Percentiles rank a stretch among this genome's conserved stretches.
These are phyloP conservation scores for Russula compacta DNA, from an alignment of 768 basidiomycete genomes.

Conservation along the genomic window DNA sequence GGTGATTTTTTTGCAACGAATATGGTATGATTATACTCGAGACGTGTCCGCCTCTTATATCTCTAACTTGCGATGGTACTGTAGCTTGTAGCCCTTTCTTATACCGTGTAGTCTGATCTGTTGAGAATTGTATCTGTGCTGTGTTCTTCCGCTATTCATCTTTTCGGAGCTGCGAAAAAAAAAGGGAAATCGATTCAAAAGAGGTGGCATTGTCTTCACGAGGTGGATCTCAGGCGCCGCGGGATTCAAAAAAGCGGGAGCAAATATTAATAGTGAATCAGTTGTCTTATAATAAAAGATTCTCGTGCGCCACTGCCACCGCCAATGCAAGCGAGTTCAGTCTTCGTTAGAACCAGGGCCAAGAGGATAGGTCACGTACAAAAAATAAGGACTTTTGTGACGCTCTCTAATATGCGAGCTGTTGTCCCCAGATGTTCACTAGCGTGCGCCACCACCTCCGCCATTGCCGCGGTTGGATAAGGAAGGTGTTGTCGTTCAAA, in stretches of 20 bases:
- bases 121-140: not conserved
- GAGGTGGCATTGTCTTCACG: not conserved
- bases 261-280: not conserved
- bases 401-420: not conserved
- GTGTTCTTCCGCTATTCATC: not conserved
- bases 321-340: not conserved
- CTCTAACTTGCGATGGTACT: not conserved
- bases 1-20: not conserved
- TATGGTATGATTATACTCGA: not conserved
- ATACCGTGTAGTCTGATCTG: not conserved
- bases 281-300: not conserved
- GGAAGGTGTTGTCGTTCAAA: not conserved
- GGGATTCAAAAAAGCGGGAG: conserved; percentile 12
- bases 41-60: not conserved
- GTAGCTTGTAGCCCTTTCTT: conserved; percentile 3
- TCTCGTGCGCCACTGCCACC: conserved; percentile 2
- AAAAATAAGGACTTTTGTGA: not conserved
- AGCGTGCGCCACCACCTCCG: not conserved
- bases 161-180: no score
- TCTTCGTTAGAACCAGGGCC: not conserved
- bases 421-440: not conserved
- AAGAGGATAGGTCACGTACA: not conserved
- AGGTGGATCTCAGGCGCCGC: not conserved
- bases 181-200: no score
- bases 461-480: not conserved